A percentile compares a stretch with the other conserved stretches of the same genome.
Evolutionary conservation across 129 eudicot species (phyloP).

Genomic region (Escallonia rubra): DNA sequence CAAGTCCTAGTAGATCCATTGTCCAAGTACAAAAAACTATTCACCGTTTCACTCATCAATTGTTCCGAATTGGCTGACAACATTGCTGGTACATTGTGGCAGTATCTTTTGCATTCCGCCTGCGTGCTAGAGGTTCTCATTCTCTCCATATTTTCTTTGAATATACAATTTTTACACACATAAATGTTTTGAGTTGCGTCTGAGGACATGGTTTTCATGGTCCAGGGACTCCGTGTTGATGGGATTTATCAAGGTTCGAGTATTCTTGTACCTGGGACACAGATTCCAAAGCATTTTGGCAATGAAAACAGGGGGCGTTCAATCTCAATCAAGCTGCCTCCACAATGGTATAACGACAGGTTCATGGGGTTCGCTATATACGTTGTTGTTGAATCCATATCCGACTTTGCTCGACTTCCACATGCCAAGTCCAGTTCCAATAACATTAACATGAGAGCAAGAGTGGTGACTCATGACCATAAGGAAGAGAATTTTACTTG

Average conservation of each 20-base stretch:
- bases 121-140: not conserved
- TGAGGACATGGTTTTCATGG: not conserved
- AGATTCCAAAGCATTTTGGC: slow-evolving; percentile 14
- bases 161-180: not conserved
- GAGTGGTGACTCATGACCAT: not conserved
- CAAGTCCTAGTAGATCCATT: not conserved
- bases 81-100: not conserved
- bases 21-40: not conserved
- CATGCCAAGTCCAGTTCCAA: not conserved
- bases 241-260: not conserved
- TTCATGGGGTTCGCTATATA: slow-evolving; percentile 12
- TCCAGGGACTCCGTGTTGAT: not conserved
- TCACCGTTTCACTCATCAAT: not conserved
- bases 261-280: slow-evolving; percentile 7
- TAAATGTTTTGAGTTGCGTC: not conserved
- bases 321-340: slow-evolving; percentile 3
- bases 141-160: not conserved
- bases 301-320: slow-evolving; percentile 4
- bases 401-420: not conserved
- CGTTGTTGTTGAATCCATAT: not conserved
- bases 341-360: slow-evolving; percentile 6
- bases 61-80: not conserved
- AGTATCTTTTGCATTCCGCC: not conserved
- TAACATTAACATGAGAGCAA: too few relatives aligned
- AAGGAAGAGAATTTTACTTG: not conserved